Percentiles rank a stretch among this genome's conserved stretches.
Evolutionary conservation across 805 yeast species (phyloP).

Genomic region (Blastobotrys peoriensis): DNA sequence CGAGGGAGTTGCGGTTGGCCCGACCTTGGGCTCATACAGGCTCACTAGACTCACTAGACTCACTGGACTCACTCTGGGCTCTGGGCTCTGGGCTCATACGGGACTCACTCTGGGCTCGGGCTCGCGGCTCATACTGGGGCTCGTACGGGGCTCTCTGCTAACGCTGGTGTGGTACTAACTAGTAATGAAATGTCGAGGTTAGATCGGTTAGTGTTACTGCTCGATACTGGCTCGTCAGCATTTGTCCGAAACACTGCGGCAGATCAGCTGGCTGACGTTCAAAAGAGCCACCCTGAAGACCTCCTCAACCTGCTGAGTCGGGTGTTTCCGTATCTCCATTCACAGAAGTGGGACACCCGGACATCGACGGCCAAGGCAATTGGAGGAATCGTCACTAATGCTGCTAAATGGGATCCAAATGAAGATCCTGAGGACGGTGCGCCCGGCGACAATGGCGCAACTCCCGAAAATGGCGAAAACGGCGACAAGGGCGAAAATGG

Average conservation of each 20-base stretch:
- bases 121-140: not conserved
- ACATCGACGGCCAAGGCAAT: slow-evolving; percentile 91
- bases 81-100: not conserved
- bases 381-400: slow-evolving; percentile 83
- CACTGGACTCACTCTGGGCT: not conserved
- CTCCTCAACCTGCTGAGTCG: slow-evolving; percentile 73
- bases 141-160: not conserved
- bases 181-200: slow-evolving; percentile 2
- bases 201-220: slow-evolving; percentile 21
- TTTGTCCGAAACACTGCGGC: slow-evolving; percentile 95
- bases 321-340: slow-evolving; percentile 81
- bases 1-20: too few relatives aligned
- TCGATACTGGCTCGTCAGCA: slow-evolving; percentile 93
- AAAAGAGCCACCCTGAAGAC: slow-evolving; percentile 93
- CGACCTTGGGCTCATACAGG: too few relatives aligned
- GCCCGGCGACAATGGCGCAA: not conserved
- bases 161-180: not conserved
- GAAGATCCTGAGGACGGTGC: slow-evolving; percentile 27
- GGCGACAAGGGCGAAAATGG: slow-evolving; percentile 18
- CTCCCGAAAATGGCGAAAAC: too few relatives aligned
- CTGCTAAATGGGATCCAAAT: slow-evolving; percentile 82
- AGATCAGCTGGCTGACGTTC: slow-evolving; percentile 90
- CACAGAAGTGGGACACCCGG: slow-evolving; percentile 92
- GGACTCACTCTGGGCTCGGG: not conserved
- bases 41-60: too few relatives aligned